Evolutionary conservation across 169 alveolate genomes (phyloP).

Genomic region (Eimeria acervulina): DNA sequence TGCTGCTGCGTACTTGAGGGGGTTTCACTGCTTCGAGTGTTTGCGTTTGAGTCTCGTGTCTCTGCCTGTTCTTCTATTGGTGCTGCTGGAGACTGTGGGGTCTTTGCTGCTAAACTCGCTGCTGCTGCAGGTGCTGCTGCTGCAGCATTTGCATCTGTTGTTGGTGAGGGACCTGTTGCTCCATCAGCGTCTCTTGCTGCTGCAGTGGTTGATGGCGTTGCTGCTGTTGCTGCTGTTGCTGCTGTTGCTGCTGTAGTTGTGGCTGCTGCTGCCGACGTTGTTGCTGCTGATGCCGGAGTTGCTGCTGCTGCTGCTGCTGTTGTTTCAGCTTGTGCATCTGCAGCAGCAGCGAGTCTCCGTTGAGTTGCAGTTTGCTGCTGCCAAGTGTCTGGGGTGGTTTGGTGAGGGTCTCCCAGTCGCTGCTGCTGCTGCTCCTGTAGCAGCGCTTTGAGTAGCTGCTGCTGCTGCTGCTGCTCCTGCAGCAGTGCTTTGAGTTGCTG

Average conservation of each 20-base stretch:
- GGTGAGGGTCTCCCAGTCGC: background rate
- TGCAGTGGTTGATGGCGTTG: background rate
- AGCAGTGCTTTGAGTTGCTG: background rate
- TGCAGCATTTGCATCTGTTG: background rate
- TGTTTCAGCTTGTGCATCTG: background rate
- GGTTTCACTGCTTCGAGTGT: background rate
- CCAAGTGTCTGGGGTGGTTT: background rate
- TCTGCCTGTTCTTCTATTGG: background rate
- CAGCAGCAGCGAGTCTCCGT: background rate
- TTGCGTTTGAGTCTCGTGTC: background rate
- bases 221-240: background rate
- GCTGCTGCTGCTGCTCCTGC: conserved; percentile 11
- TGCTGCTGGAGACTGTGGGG: background rate
- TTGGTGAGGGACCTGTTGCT: background rate
- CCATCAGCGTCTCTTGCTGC: background rate
- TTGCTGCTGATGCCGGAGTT: background rate
- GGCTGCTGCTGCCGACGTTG: background rate
- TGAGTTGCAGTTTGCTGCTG: background rate
- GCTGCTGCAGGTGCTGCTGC: conserved; percentile 21
- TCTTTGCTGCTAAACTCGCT: background rate
- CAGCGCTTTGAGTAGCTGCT: background rate
- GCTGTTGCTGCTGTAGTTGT: background rate
- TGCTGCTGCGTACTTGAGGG: background rate
- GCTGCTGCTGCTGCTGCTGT: background rate
- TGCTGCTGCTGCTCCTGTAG: conserved; percentile 22